Percentiles rank a stretch among this genome's conserved stretches.
Conservation (phyloP, 345 rosid genomes). For the Triadica sebifera region DNA sequence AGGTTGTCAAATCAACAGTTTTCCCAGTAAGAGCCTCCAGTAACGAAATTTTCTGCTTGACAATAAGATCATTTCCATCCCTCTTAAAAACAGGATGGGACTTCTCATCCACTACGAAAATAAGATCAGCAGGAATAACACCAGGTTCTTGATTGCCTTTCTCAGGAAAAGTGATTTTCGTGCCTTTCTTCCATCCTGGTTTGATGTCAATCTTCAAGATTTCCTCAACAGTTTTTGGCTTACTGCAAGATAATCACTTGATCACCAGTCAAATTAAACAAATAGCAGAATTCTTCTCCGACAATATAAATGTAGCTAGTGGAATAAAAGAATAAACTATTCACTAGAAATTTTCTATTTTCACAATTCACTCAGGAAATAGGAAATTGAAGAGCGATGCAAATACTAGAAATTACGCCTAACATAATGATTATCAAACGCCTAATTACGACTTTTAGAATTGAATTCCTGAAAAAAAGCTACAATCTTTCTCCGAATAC, state of each 20-base stretch:
- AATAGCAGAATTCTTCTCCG: not conserved
- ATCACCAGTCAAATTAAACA: not conserved
- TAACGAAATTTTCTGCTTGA: slow-evolving; percentile 35
- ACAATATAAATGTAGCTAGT: not conserved
- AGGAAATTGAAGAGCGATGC: no score
- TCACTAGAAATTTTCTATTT: not conserved
- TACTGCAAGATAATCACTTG: slow-evolving; percentile 27
- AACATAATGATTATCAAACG: no score
- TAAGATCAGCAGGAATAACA: slow-evolving; percentile 25
- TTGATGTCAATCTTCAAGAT: slow-evolving; percentile 40
- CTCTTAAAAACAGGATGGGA: slow-evolving; percentile 54
- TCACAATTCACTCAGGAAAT: no score
- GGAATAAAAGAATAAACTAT: not conserved
- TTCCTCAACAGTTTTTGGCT: slow-evolving; percentile 65
- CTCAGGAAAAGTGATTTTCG: slow-evolving; percentile 38
- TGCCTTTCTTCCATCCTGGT: slow-evolving; percentile 40
- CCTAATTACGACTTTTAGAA: no score
- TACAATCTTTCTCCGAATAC: not conserved
- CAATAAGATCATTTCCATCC: slow-evolving; percentile 55
- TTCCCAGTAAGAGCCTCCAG: slow-evolving; percentile 61
- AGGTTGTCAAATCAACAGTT: slow-evolving; percentile 45
- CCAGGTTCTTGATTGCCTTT: slow-evolving; percentile 36
- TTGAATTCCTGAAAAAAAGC: no score
- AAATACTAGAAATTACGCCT: no score
- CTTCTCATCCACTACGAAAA: slow-evolving; percentile 55